These are phyloP conservation scores for Myxozyma mucilagina DNA, from an alignment of 805 yeast genomes.

Conservation along the genomic window DNA sequence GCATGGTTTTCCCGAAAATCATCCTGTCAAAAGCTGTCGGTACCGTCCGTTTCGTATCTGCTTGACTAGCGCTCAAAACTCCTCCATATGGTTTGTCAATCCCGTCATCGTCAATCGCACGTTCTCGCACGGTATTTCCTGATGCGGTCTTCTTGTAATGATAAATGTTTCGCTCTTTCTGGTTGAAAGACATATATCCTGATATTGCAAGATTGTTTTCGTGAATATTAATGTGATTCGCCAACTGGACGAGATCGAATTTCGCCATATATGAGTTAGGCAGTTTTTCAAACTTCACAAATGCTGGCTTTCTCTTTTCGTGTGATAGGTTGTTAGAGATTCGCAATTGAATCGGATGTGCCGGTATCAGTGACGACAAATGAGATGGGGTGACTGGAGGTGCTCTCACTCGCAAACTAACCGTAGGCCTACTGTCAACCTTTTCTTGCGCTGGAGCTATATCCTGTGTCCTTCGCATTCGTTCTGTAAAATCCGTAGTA, in stretches of 20 bases:
- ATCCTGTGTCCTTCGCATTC: neutral
- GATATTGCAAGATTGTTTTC: constrained; percentile 22
- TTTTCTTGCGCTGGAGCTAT: neutral
- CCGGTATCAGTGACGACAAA: neutral
- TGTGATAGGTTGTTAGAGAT: neutral
- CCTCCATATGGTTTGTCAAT: constrained; percentile 29
- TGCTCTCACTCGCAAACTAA: constrained; percentile 3
- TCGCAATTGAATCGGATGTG: neutral
- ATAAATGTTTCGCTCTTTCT: constrained; percentile 8
- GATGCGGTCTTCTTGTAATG: neutral
- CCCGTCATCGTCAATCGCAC: neutral
- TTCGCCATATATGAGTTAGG: constrained; percentile 12
- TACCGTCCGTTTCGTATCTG: constrained; percentile 43
- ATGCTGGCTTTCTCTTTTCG: neutral
- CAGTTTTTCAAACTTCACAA: constrained; percentile 9
- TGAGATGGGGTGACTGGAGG: neutral
- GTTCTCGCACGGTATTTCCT: neutral
- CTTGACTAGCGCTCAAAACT: constrained; percentile 35
- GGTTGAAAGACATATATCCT: constrained; percentile 20
- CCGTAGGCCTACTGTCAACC: neutral
- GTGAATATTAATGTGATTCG: constrained; percentile 22
- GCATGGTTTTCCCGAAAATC: constrained; percentile 33
- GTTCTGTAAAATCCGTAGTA: neutral
- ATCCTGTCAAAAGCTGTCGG: constrained; percentile 32
- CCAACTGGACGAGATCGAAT: constrained; percentile 18